Conservation (phyloP, 164 flowering plant species). For the Stephania japonica region DNA sequence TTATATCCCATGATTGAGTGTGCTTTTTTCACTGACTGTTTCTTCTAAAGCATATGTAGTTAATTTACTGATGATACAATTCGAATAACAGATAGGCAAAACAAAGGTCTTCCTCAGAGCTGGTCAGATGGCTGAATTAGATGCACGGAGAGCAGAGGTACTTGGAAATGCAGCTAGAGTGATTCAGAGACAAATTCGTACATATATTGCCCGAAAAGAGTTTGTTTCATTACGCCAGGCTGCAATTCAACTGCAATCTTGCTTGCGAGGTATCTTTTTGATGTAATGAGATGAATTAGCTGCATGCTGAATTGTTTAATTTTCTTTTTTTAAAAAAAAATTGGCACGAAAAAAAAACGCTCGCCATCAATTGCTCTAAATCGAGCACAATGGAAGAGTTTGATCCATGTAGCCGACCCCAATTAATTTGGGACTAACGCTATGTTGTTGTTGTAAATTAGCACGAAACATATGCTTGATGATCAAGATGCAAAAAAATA, state of each 20-base stretch:
- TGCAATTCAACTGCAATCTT: conserved; percentile 78
- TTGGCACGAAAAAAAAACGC: too few species aligned
- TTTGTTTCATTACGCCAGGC: conserved; percentile 66
- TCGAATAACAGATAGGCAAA: conserved; percentile 73
- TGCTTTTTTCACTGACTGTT: not conserved
- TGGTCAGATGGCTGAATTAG: conserved; percentile 99
- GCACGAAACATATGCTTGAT: not conserved
- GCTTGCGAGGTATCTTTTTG: conserved; percentile 58
- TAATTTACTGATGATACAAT: not conserved
- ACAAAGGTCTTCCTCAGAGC: conserved; percentile 93
- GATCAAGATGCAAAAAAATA: not conserved
- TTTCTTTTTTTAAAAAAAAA: not conserved
- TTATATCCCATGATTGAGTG: not conserved
- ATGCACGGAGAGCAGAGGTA: conserved; percentile 89
- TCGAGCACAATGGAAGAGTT: too few species aligned
- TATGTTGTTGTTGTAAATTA: not conserved
- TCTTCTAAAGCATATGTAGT: too few species aligned
- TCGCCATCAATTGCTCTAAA: too few species aligned
- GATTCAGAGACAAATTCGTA: conserved; percentile 83
- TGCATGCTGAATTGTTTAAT: not conserved
- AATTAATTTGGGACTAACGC: too few species aligned
- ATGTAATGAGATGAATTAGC: not conserved
- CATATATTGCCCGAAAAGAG: conserved; percentile 87
- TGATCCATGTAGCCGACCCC: too few species aligned
- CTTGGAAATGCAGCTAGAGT: conserved; percentile 87